Base-by-base conservation (phyloP, 164 flowering plant species). In the Brasenia schreberi region DNA sequence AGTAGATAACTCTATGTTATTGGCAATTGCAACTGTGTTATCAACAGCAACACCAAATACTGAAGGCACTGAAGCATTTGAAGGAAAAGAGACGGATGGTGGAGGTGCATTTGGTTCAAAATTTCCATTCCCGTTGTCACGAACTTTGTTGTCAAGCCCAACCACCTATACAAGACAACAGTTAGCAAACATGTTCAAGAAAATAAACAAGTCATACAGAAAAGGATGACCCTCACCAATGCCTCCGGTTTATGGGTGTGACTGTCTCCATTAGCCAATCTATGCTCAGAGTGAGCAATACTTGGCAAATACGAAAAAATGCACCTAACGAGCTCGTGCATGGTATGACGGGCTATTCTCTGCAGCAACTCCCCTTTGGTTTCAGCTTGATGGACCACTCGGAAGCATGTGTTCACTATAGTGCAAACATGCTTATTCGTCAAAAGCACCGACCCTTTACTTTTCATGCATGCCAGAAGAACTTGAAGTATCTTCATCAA, bases 351-450 rank as follows among this genome's bases (percentile, higher is more conserved):
- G 19, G 82, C 84, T 70, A 81, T 77, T 18, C 82, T 73, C 73
- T 81, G 84, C 67, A 81, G 72, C 64, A 81, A 71, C 73, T 81
- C 84, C n/a, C 84, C 77, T 64, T 81, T 81, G 5, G 71, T 63
- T n/a, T 78, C 76, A 39, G 84, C 81, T 77, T 81, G 84, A 74
- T 81, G 82, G 66, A 79, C 81, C 43, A 81, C 69, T 45, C 81
- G 81, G 68, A 79, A 81, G 65, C 81, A 81, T 43, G 84, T 81
- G 68, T 79, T 81, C 39, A 81, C 84, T 18, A 81, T 77, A 69
- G 71, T 79, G 76, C 84, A 81, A 9, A 81, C 84, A 71, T 81
- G 84, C 72, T 81, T 82, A 72, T 81, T 81, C 66, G 71, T 72
- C 75, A 81, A 69, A 70, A 77, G 64, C 43, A 74, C 70, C 6